Evolutionary conservation across 495 filamentous ascomycete species (phyloP).

Genomic region (Podospora comata): DNA sequence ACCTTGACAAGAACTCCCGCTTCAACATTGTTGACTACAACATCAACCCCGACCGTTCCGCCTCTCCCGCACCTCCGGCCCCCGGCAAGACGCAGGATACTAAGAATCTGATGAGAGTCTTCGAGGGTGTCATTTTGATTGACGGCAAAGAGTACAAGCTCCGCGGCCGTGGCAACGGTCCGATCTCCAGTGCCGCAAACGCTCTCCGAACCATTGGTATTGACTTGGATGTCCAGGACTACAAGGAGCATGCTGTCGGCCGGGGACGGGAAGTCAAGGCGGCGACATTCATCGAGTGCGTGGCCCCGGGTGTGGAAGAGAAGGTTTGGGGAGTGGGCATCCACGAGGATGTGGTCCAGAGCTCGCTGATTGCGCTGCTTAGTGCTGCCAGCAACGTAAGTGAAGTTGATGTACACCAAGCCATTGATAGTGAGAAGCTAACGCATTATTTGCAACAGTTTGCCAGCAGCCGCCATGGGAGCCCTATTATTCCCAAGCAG

Average conservation of each 20-base stretch:
- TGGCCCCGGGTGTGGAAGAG: conserved; percentile 60
- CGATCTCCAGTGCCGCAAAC: conserved; percentile 82
- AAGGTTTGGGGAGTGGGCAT: conserved; percentile 95
- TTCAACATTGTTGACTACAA: conserved; percentile 91
- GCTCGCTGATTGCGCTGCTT: conserved; percentile 83
- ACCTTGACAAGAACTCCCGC: conserved; percentile 73
- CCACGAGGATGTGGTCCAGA: conserved; percentile 91
- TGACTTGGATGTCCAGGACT: conserved; percentile 87
- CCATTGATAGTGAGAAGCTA: background rate
- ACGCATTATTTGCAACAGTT: conserved; percentile 46
- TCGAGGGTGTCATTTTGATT: conserved; percentile 83
- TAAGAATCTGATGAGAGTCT: conserved; percentile 74
- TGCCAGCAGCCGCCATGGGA: conserved; percentile 52
- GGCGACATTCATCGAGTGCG: conserved; percentile 91
- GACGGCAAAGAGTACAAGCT: conserved; percentile 77
- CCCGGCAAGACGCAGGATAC: conserved; percentile 68
- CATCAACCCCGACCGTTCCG: conserved; percentile 80
- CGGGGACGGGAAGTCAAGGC: conserved; percentile 77
- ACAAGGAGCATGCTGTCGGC: conserved; percentile 94
- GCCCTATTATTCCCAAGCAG: conserved; percentile 51
- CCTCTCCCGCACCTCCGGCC: conserved; percentile 67
- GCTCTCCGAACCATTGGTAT: conserved; percentile 79
- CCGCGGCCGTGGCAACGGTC: conserved; percentile 79
- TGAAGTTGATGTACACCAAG: conserved; percentile 15
- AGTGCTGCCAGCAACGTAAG: conserved; percentile 86